Base-by-base conservation (phyloP, 225 moss, liverwort and hornwort species). In the Anthoceros angustus region DNA sequence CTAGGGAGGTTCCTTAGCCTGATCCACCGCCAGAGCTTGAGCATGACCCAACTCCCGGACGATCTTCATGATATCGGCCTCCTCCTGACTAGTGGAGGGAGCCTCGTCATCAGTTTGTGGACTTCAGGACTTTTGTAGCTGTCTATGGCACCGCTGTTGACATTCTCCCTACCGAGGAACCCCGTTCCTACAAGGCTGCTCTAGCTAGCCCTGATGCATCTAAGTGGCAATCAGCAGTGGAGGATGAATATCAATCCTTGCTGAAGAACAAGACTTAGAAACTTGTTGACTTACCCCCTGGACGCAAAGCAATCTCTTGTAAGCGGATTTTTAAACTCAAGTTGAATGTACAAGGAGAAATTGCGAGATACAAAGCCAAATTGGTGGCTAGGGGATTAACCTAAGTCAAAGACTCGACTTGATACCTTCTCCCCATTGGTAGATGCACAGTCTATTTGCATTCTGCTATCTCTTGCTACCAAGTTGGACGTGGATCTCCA, bases 311-410 rank as follows among this genome's bases (percentile, higher is more conserved):
- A 0, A 16, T 46, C 16, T 11, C 12, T 6, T 11, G 45, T 6
- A 46, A 46, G 45, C 40, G 65, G 66, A 25, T 66, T 26, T 66
- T 38, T 39, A 61, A 62, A 61, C 2, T 41, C 3, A 72, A 72
- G 39, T 32, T 15, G 9, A 61, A 23, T 12, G 25, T 8, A 4
- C 39, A 39, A 48, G 67, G 72, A 16, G 7, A 32, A 9, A 25
- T 72, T 0, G 32, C 10, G 0, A 8, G 21, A 0, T 64, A 41
- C 41, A 70, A 70, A 38, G 70, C 43, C 0, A 64, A 65, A 41
- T 25, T 67, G n/a, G 72, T 72, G 11, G 68, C 50, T 0, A 69
- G 69, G 21, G 64, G 69, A 18, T 70, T 21, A 9, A 55, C 61
- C 9, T 64, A 69, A 7, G 9, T 18, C 7, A 9, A 41, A 5